Evolutionary conservation across 768 basidiomycete genomes (phyloP), one percentile per base, ranked within the genome.

Genomic region (Nidularia pulvinata): DNA sequence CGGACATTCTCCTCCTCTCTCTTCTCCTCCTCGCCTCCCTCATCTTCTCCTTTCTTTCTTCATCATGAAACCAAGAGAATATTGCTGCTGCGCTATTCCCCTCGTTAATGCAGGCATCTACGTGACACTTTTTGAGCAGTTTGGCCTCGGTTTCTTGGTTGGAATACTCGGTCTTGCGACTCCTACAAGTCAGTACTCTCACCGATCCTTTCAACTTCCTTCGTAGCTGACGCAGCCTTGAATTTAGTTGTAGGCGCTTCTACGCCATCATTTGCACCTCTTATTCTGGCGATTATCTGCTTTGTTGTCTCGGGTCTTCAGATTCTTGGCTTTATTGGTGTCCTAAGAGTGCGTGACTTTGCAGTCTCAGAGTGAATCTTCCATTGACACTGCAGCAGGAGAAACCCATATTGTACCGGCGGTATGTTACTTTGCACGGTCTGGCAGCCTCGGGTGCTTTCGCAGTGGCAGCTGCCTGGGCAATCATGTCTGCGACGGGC

Each of bases 41-140:
- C 46, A 52, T 36, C 58, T 58, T 46, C 55, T 57, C 54, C 55
- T 57, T 59, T 53, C 58, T 47, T 53, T 44, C 51, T 46, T 57
- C 56, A 48, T 65, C 64, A 88, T 90, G 88, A 89, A 86, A 67
- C 71, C 86, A 49, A 83, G 91, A 73, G 87, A 93, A 48, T 95
- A 94, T 65, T 97, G 94, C 64, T 97, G 94, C 69, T 93, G 91
- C 62, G 95, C 95, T 44, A 88, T 98, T 55, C 95, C 95, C 7
- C 72, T 94, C 48, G 77, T 94, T 57, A 96, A 99, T 73, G 80
- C 85, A 56, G 97, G 97, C 33, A 91, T 98, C 50, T 98, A 97
- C 61, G 69, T 83, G 16, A 82, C 89, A 32, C 69, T 98, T 48
- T 66, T 75, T 0, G 91, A 96, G 66, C 95, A 97, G 70, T 77